These are phyloP conservation scores for Eutypella sp. DNA, from an alignment of 2,329 filamentous ascomycete species.

Conservation along the genomic window DNA sequence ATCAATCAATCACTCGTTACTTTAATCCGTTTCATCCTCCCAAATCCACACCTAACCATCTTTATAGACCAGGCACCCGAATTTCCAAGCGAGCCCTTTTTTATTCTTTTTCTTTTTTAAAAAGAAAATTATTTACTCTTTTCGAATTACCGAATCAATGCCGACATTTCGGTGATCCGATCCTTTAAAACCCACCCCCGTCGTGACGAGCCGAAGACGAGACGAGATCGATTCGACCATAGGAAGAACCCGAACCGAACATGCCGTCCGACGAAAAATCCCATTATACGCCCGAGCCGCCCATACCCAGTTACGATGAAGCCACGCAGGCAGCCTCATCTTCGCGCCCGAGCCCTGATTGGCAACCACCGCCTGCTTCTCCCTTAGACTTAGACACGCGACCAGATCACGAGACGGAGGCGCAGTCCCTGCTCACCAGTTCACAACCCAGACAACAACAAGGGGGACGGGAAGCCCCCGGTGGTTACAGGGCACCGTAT, in stretches of 20 bases:
- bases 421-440: conserved; percentile 64
- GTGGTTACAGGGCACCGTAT: conserved; percentile 72
- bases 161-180: neutral
- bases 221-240: neutral
- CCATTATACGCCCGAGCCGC: conserved; percentile 59
- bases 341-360: conserved; percentile 37
- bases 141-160: neutral
- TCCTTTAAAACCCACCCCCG: too few relatives aligned
- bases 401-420: conserved; percentile 66
- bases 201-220: neutral
- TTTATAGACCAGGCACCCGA: too few relatives aligned
- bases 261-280: conserved; percentile 49
- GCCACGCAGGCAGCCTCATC: conserved; percentile 57
- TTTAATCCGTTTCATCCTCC: too few relatives aligned
- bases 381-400: conserved; percentile 56
- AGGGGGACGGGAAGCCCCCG: conserved; percentile 37
- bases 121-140: neutral
- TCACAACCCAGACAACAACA: conserved; percentile 39
- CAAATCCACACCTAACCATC: too few relatives aligned
- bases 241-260: conserved; percentile 6
- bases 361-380: conserved; percentile 55
- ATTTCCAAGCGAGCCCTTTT: too few relatives aligned
- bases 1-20: too few relatives aligned
- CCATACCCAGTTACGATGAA: conserved; percentile 82
- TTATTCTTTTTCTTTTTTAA: too few relatives aligned